Evolutionary conservation across 73 alveolate genomes (phyloP), one percentile per base, ranked within the genome.

Genomic region (Blepharisma japonicum): DNA sequence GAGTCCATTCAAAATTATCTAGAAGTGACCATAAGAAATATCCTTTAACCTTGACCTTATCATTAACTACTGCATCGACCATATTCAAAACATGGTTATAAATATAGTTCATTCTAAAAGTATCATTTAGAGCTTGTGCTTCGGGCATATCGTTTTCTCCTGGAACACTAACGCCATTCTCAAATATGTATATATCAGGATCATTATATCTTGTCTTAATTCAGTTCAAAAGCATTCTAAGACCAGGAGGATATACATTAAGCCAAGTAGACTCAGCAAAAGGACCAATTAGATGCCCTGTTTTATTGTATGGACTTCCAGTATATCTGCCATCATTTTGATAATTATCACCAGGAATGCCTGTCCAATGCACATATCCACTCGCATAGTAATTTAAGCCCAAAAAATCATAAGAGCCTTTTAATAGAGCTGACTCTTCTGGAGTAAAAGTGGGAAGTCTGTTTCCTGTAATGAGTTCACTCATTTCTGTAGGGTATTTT

Each of bases 151-250:
- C 66, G 21, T 18, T 51, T 51, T 81, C 87, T 8, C 70, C 78
- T 50, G 87, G 87, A 27, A 68, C 81, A 27, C 83, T 71, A 50
- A 81, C 87, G 21, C 87, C 87, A 53, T 81, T 81, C 45, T 81
- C 87, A 48, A 81, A 81, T 1, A 81, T 67, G 55, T 20, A 45
- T 7, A 81, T 72, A 6, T 45, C 38, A 56, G 49, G 82, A 67
- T 68, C 21, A 51, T 78, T 71, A 27, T 81, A 81, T 71, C 87
- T 81, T 1, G 38, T 38, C 32, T 54, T 66, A 25, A 54, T 45
- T 83, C 87, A 81, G 42, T 81, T 81, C 45, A 81, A 6, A 6
- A 71, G 11, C 14, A 38, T 38, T 71, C 87, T 81, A 18, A 81
- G n/a, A 4, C 87, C 87, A 54, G 6, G 68, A 18, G 87, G 87